Percentiles rank a stretch among this genome's conserved stretches.
Conservation (phyloP, 2,329 filamentous ascomycete species). For the Epichloe gansuensis region DNA sequence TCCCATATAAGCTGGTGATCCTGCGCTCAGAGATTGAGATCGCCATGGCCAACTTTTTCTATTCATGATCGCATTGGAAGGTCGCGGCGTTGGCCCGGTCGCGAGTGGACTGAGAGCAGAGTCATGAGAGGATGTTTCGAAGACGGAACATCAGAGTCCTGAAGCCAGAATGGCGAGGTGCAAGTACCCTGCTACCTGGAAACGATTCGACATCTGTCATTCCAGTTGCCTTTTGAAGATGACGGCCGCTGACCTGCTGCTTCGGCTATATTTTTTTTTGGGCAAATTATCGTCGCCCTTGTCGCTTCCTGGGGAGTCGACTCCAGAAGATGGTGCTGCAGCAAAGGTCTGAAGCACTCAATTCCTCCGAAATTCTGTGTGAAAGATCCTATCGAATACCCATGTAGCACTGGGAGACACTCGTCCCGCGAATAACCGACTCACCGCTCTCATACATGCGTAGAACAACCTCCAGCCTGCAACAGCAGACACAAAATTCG, state of each 20-base stretch:
- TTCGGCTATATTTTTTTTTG: not conserved
- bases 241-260: not conserved
- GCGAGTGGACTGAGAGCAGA: not conserved
- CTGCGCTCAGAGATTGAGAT: not conserved
- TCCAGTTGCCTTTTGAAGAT: not conserved
- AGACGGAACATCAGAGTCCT: not conserved
- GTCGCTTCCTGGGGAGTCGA: not conserved
- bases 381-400: not conserved
- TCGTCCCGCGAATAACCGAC: not conserved
- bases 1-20: not conserved
- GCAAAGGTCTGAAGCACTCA: not conserved
- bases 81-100: not conserved
- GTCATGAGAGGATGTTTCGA: not conserved
- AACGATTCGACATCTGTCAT: not conserved
- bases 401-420: not conserved
- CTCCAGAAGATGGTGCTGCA: not conserved
- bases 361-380: too few species aligned
- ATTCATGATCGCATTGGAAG: not conserved
- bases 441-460: not conserved
- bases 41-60: not conserved
- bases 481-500: not conserved
- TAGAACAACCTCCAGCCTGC: not conserved
- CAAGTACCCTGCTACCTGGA: not conserved
- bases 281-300: not conserved
- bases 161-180: not conserved